Evolutionary conservation across 306 rosid species (phyloP).

Genomic region (Lagenaria siceraria): DNA sequence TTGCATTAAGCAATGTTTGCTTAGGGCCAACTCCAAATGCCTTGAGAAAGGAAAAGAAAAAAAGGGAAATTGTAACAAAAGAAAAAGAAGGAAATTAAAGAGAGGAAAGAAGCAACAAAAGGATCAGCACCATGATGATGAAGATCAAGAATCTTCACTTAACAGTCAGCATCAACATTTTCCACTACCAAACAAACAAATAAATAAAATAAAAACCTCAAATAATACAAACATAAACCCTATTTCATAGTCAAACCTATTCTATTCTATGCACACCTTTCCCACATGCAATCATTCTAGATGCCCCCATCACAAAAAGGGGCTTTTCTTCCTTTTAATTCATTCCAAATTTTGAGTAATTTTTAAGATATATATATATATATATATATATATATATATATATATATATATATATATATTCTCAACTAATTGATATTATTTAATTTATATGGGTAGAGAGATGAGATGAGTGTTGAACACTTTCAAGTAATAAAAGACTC

Average conservation of each 20-base stretch:
- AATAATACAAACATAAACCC: not conserved
- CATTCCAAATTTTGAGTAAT: not conserved
- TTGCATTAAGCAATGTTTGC: not conserved
- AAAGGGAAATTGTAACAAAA: not conserved
- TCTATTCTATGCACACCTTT: not conserved
- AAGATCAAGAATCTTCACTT: not conserved
- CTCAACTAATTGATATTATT: too few species aligned
- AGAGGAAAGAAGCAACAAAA: not conserved
- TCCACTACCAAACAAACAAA: not conserved
- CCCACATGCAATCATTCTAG: slow-evolving; percentile 3
- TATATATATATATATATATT: too few species aligned
- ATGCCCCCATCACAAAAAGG: not conserved
- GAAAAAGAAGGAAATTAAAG: not conserved
- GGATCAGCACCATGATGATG: not conserved
- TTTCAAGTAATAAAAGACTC: too few species aligned
- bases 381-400: too few species aligned
- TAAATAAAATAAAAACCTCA: not conserved
- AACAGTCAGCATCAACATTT: not conserved
- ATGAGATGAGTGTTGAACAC: too few species aligned
- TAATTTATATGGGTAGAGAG: too few species aligned
- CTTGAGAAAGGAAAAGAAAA: not conserved
- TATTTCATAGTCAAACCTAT: not conserved
- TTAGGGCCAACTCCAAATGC: not conserved
- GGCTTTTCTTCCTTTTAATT: not conserved
- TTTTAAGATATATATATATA: too few species aligned